phyloP scores from a whole-genome alignment of 2,329 filamentous ascomycete species.

The Tolypocladium guangdongense region DNA sequence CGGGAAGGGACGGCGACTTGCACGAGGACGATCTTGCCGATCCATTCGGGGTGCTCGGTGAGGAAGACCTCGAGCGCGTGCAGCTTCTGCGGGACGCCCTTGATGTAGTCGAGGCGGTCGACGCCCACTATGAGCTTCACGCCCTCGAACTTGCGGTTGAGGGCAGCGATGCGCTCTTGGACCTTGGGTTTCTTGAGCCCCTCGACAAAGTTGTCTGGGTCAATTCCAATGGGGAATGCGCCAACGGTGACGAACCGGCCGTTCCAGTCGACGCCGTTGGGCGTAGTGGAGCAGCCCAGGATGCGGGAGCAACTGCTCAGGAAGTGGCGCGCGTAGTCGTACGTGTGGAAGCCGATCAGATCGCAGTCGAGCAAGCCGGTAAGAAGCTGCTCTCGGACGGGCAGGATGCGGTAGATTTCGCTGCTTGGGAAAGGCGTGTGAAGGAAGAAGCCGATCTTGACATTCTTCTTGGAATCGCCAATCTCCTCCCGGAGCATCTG shows the following conservation, averaged over 20 bases:
- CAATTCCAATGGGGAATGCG: constrained; percentile 95
- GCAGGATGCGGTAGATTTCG: constrained; percentile 92
- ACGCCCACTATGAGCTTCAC: constrained; percentile 96
- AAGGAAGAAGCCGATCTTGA: constrained; percentile 97
- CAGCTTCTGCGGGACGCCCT: constrained; percentile 94
- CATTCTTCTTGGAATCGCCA: constrained; percentile 68
- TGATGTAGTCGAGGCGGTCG: constrained; percentile 96
- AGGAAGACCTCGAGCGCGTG: constrained; percentile 95
- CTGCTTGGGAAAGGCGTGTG: constrained; percentile 96
- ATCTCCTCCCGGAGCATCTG: constrained; percentile 91
- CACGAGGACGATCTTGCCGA: constrained; percentile 91
- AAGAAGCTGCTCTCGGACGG: constrained; percentile 81
- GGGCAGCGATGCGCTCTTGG: constrained; percentile 71
- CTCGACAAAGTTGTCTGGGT: constrained; percentile 91
- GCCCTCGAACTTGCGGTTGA: constrained; percentile 86
- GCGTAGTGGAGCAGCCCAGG: constrained; percentile 68
- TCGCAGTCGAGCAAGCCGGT: constrained; percentile 86
- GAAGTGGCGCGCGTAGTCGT: constrained; percentile 98
- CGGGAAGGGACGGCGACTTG: constrained; percentile 92
- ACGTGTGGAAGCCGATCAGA: constrained; percentile 94
- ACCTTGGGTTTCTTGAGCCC: constrained; percentile 78
- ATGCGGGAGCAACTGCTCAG: constrained; percentile 94
- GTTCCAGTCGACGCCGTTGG: constrained; percentile 86
- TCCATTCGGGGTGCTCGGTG: constrained; percentile 95
- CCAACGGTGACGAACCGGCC: constrained; percentile 84